Percentiles rank a stretch among this genome's conserved stretches.
These are phyloP conservation scores for Pseudocercospora cruenta DNA, from an alignment of 2,329 filamentous ascomycete species.

Conservation along the genomic window DNA sequence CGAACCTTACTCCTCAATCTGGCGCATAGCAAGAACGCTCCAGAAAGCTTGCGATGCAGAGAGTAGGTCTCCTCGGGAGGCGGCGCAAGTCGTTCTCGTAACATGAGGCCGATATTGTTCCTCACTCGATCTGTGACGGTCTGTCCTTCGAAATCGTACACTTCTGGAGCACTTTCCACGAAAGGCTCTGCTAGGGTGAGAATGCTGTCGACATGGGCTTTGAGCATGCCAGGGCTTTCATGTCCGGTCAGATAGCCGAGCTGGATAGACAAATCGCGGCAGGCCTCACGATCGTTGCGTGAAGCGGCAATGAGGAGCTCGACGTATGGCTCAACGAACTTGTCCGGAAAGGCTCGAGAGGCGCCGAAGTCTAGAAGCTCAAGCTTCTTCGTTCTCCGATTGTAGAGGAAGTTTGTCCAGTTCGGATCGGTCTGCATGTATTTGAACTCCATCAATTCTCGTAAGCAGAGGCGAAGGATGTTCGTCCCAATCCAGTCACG, in stretches of 20 bases:
- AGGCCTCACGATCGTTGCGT: constrained; percentile 45
- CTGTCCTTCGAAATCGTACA: constrained; percentile 92
- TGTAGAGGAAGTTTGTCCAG: constrained; percentile 98
- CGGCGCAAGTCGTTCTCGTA: constrained; percentile 82
- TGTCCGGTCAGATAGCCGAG: constrained; percentile 86
- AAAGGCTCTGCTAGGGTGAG: constrained; percentile 93
- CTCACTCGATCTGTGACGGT: constrained; percentile 95
- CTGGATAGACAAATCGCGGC: constrained; percentile 35
- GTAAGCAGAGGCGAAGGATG: constrained; percentile 85
- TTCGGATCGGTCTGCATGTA: constrained; percentile 99
- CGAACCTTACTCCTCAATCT: constrained; percentile 78
- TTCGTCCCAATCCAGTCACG: constrained; percentile 96
- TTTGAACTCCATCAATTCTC: constrained; percentile 89
- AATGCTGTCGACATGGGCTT: constrained; percentile 87
- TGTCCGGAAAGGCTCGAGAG: constrained; percentile 77
- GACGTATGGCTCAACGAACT: constrained; percentile 81
- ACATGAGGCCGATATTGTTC: constrained; percentile 86
- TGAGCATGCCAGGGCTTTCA: constrained; percentile 82
- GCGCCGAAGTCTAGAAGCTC: constrained; percentile 96
- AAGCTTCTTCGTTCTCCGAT: constrained; percentile 67
- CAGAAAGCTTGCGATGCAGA: constrained; percentile 90
- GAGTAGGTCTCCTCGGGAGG: constrained; percentile 98
- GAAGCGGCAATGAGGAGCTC: constrained; percentile 79
- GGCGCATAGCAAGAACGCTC: constrained; percentile 91
- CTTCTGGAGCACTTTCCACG: constrained; percentile 69